phyloP scores from a whole-genome alignment of 2,329 filamentous ascomycete genomes.

The Trichoderma afroharzianum region DNA sequence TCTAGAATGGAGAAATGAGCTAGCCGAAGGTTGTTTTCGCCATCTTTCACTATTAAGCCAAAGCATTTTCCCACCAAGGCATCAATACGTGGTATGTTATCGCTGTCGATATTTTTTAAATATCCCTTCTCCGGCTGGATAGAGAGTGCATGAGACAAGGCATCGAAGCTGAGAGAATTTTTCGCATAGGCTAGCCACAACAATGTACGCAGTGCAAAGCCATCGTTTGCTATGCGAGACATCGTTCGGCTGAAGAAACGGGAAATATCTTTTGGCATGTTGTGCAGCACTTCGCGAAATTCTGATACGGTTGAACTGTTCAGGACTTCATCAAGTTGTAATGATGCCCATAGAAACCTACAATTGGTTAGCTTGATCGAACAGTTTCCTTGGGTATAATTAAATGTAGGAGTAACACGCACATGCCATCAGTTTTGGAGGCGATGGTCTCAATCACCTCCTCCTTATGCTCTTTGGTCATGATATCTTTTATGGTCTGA shows the following conservation, averaged over 20 bases:
- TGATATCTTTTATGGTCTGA: no score
- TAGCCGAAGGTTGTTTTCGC: background rate
- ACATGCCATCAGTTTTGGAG: background rate
- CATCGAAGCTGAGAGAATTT: background rate
- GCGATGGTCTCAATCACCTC: background rate
- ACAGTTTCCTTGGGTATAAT: background rate
- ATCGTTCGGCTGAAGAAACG: accelerated
- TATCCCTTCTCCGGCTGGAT: background rate
- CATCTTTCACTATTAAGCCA: background rate
- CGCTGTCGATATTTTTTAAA: background rate
- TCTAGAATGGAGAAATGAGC: background rate
- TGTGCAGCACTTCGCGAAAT: background rate
- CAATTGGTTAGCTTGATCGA: background rate
- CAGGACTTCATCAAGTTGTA: background rate
- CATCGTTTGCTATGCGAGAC: background rate
- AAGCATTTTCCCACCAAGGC: accelerated
- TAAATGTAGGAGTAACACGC: background rate
- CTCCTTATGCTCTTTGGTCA: no score
- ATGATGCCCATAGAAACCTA: background rate
- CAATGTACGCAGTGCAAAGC: background rate
- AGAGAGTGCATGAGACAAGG: background rate
- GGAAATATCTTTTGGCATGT: background rate
- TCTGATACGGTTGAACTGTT: no score
- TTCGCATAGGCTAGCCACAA: background rate
- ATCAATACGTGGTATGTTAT: background rate